These are phyloP conservation scores for Thraustotheca clavata DNA, from an alignment of 352 stramenopile species.

Conservation along the genomic window DNA sequence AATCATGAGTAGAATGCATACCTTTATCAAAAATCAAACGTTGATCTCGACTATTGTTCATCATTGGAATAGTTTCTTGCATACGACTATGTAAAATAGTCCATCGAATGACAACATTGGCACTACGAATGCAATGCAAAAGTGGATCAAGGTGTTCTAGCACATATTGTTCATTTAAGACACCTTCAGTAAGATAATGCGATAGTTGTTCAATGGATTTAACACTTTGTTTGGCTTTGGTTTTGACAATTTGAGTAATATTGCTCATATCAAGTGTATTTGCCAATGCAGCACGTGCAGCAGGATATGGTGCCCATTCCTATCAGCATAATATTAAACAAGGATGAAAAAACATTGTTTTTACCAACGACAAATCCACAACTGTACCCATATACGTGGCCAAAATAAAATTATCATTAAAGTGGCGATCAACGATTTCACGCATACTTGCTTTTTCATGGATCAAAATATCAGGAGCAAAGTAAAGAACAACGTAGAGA, in stretches of 20 bases:
- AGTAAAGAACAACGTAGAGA: conserved; percentile 94
- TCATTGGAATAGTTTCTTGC: conserved; percentile 78
- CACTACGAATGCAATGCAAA: conserved; percentile 86
- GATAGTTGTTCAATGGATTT: conserved; percentile 85
- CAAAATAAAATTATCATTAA: conserved; percentile 96
- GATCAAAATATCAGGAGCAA: conserved; percentile 87
- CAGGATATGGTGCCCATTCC: conserved; percentile 88
- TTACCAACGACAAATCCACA: conserved; percentile 77
- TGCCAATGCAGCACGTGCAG: conserved; percentile 80
- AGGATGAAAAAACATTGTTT: not conserved
- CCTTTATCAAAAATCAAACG: conserved; percentile 76
- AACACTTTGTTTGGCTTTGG: conserved; percentile 79
- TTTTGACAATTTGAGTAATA: conserved; percentile 83
- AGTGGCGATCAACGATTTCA: conserved; percentile 93
- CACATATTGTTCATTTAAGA: conserved; percentile 90
- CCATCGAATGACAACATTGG: conserved; percentile 92
- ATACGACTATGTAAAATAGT: conserved; percentile 91
- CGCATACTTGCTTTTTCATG: conserved; percentile 89
- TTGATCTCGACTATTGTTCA: conserved; percentile 75
- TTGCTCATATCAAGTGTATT: conserved; percentile 84
- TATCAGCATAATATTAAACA: not conserved
- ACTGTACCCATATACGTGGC: conserved; percentile 92
- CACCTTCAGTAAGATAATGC: conserved; percentile 86
- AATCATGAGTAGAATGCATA: too few species aligned
- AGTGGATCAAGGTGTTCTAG: conserved; percentile 88